Evolutionary conservation across 768 basidiomycete genomes (phyloP).

Genomic region (Hygrocybe punicea): DNA sequence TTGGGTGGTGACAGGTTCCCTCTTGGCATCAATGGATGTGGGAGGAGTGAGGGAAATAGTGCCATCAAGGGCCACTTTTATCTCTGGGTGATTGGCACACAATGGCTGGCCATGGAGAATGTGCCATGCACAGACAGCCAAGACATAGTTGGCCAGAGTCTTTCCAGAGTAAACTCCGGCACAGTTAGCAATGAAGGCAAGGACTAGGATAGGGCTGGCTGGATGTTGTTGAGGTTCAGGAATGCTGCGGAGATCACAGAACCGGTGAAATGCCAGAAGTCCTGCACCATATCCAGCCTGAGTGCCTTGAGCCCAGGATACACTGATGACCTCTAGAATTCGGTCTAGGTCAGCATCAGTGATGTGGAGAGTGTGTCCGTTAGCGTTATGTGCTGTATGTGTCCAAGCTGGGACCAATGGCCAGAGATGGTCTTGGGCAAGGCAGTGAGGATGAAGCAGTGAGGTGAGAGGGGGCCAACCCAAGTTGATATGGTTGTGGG

Average conservation of each 20-base stretch:
- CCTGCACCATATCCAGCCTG: conserved; percentile 37
- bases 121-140: conserved; percentile 46
- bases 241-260: conserved; percentile 33
- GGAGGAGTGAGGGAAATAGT: conserved; percentile 31
- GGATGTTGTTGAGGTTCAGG: conserved; percentile 34
- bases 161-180: conserved; percentile 32
- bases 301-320: conserved; percentile 31
- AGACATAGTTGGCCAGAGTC: conserved; percentile 38
- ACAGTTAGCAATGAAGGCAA: conserved; percentile 27
- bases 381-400: not conserved
- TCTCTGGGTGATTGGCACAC: conserved; percentile 21
- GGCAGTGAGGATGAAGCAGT: conserved; percentile 23
- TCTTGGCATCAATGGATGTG: conserved; percentile 26
- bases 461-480: conserved; percentile 18
- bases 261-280: conserved; percentile 38
- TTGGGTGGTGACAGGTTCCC: conserved; percentile 28
- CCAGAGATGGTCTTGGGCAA: conserved; percentile 22
- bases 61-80: conserved; percentile 29
- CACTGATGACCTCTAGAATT: conserved; percentile 23
- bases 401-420: conserved; percentile 23
- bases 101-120: conserved; percentile 38
- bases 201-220: conserved; percentile 19
- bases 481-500: conserved; percentile 1
- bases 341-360: conserved; percentile 26
- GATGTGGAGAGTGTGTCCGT: conserved; percentile 3